Evolutionary conservation across 352 stramenopile genomes (phyloP).

Genomic region (Stramenopiles sp.): DNA sequence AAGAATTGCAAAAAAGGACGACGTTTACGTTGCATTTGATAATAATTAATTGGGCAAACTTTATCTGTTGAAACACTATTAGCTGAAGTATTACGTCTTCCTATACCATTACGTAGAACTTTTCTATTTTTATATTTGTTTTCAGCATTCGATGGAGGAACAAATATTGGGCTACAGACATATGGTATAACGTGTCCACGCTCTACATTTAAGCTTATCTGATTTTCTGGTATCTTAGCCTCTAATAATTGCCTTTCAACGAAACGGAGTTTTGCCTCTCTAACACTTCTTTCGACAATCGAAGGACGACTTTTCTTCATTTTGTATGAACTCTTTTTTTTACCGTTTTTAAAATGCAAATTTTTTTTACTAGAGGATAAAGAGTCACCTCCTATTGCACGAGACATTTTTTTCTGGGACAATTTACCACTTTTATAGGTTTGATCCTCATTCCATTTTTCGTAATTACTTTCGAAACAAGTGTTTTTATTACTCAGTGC

Average conservation of each 20-base stretch:
- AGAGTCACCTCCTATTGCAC: too few species aligned
- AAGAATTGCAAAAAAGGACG: slow-evolving; percentile 1
- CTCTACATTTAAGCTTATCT: background rate
- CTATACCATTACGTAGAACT: background rate
- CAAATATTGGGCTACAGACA: background rate
- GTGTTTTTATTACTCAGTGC: background rate
- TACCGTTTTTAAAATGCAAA: too few species aligned
- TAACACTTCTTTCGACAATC: background rate
- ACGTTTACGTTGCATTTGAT: background rate
- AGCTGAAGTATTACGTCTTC: background rate
- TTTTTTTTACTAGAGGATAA: too few species aligned
- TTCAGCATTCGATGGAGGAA: background rate
- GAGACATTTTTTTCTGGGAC: too few species aligned
- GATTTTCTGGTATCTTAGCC: background rate
- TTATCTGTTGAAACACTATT: background rate
- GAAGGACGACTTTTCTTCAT: background rate
- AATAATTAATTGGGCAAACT: background rate
- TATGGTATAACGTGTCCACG: background rate
- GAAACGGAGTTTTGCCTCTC: background rate
- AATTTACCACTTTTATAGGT: too few species aligned
- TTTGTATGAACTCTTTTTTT: background rate
- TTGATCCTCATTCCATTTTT: too few species aligned
- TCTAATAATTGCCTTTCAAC: background rate
- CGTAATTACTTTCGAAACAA: too few species aligned
- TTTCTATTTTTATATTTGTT: background rate